Base-by-base conservation (phyloP, 441 rosid species). In the Flueggea neowawraea region DNA sequence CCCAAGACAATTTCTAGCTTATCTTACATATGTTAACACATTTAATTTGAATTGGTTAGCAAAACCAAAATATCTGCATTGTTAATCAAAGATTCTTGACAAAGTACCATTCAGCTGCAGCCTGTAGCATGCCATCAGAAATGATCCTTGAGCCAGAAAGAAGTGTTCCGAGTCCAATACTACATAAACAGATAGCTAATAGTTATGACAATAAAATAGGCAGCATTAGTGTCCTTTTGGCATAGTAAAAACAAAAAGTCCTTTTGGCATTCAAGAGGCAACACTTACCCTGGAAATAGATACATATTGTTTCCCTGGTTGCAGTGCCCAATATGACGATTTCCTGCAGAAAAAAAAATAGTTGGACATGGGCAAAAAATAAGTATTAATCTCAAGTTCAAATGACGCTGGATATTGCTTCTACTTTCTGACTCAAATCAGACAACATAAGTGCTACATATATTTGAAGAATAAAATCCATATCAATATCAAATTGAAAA, bases 231-330 rank as follows among this genome's bases (percentile, higher is more conserved):
- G 6, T 59, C 11, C 12, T 60, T 54, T 61, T 16, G 10, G 65
- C 49, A 11, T 32, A 22, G 28, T 22, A 22, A 22, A 16, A 53
- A n/a, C 28, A 58, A 22, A 57, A 64, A 11, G 6, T 59, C 10
- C 12, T 60, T 54, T 61, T 16, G 10, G 65, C 49, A 11, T 39
- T 45, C 13, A 45, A 56, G 22, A 43, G 71, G 68, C 13, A 49
- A 67, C 71, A 82, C 96, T 69, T 54, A 95, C 99, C 99, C 99
- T 11, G 99, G 99, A 69, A 95, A 95, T 68, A 95, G 93, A 78
- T 91, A 95, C 99, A 95, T 95, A 82, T 95, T 95, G 85, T 91
- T 91, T 67, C 97, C 99, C 80, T 95, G 99, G 83, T 95, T 95
- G 88, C 93, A 84, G 72, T 85, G 91, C 75, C 99, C 99, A 49